Evolutionary conservation across 1,284 basidiomycete species (phyloP).

Genomic region (Sporisorium exsertum): DNA sequence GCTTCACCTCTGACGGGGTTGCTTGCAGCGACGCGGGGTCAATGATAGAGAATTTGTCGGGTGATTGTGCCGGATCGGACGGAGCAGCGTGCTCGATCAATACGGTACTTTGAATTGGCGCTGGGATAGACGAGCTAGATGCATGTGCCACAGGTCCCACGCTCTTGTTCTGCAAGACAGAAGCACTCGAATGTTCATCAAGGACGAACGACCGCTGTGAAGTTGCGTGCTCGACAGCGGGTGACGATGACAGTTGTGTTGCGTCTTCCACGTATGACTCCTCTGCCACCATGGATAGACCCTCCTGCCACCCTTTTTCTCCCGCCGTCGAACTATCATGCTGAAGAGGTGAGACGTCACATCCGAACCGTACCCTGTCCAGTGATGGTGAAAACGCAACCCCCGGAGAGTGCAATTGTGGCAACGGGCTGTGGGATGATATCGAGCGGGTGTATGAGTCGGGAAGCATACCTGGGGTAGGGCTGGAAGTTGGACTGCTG

Average conservation of each 20-base stretch:
- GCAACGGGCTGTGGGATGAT: background rate
- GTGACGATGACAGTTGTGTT: conserved; percentile 13
- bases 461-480: conserved; percentile 5
- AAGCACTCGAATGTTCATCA: background rate
- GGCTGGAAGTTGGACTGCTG: conserved; percentile 30
- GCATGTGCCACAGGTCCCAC: background rate
- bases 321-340: background rate
- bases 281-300: conserved; percentile 36
- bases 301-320: conserved; percentile 25
- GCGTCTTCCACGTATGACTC: conserved; percentile 30
- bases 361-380: background rate
- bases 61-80: background rate
- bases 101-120: background rate
- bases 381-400: background rate
- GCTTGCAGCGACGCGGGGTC: background rate
- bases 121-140: background rate
- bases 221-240: background rate
- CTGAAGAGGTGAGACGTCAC: background rate
- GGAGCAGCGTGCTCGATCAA: background rate
- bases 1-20: background rate
- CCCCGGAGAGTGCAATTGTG: background rate
- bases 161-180: background rate
- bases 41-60: background rate
- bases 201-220: background rate
- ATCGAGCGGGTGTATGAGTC: conserved; percentile 2